phyloP scores from a whole-genome alignment of 2,329 filamentous ascomycete species.

The Phaeosphaeria sp. region DNA sequence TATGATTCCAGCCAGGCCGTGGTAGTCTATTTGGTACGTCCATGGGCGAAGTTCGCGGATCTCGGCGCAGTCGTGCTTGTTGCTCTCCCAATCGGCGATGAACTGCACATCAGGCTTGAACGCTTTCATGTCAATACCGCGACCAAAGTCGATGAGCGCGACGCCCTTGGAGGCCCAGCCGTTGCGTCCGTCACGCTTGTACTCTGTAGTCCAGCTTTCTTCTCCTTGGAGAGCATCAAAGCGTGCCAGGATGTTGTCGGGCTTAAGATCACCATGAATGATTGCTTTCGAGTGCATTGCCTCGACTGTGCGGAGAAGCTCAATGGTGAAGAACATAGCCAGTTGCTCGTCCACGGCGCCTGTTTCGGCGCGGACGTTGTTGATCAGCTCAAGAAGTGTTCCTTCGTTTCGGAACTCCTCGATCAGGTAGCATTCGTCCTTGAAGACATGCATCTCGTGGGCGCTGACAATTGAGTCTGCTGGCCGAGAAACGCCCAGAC shows the following conservation, averaged over 20 bases:
- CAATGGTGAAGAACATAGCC: slow-evolving; percentile 94
- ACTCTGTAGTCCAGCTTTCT: slow-evolving; percentile 66
- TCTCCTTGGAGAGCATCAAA: slow-evolving; percentile 64
- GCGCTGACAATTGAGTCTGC: slow-evolving; percentile 80
- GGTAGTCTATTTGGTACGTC: slow-evolving; percentile 98
- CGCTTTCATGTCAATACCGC: slow-evolving; percentile 89
- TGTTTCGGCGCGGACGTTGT: slow-evolving; percentile 76
- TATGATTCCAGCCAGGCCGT: slow-evolving; percentile 86
- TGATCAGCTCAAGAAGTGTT: slow-evolving; percentile 93
- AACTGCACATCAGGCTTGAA: slow-evolving; percentile 83
- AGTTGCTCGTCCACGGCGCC: slow-evolving; percentile 87
- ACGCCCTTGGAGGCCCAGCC: slow-evolving; percentile 85
- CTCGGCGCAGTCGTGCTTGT: slow-evolving; percentile 82
- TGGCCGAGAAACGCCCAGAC: slow-evolving; percentile 75
- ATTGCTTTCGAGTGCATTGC: slow-evolving; percentile 80
- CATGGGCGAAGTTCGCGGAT: slow-evolving; percentile 93
- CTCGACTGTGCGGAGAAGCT: slow-evolving; percentile 89
- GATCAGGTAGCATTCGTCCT: slow-evolving; percentile 87
- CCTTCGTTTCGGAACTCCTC: slow-evolving; percentile 89
- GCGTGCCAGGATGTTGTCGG: slow-evolving; percentile 92
- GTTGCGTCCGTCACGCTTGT: slow-evolving; percentile 73
- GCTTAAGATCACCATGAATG: slow-evolving; percentile 92
- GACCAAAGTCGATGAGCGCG: slow-evolving; percentile 91
- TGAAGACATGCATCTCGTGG: slow-evolving; percentile 90
- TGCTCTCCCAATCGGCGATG: slow-evolving; percentile 87